Evolutionary conservation across 306 rosid genomes (phyloP).

Genomic region (Prinsepia uniflora): DNA sequence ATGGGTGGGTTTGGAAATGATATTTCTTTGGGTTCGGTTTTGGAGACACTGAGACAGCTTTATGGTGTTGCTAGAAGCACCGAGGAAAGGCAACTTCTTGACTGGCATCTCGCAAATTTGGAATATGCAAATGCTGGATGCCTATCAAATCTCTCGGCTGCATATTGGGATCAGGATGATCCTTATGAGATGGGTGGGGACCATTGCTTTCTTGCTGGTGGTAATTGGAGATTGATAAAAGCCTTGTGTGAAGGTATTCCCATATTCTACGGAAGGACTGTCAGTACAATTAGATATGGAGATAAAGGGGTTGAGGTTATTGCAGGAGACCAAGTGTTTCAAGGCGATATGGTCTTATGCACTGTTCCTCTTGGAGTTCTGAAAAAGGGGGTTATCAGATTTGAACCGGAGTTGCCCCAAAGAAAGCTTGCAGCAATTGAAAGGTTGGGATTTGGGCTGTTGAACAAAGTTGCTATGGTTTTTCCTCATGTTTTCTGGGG

Average conservation of each 20-base stretch:
- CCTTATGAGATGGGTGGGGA: slow-evolving; percentile 98
- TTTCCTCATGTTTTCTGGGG: slow-evolving; percentile 97
- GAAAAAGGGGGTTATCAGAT: slow-evolving; percentile 52
- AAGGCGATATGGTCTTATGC: slow-evolving; percentile 70
- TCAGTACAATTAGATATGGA: slow-evolving; percentile 59
- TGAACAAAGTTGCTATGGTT: slow-evolving; percentile 89
- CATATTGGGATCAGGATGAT: slow-evolving; percentile 96
- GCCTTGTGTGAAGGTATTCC: slow-evolving; percentile 80
- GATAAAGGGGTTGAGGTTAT: slow-evolving; percentile 65
- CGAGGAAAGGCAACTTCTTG: slow-evolving; percentile 77
- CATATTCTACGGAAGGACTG: slow-evolving; percentile 65
- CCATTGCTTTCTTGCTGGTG: slow-evolving; percentile 95
- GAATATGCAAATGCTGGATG: slow-evolving; percentile 98
- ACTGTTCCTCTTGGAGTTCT: slow-evolving; percentile 94
- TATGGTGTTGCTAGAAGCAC: slow-evolving; percentile 60
- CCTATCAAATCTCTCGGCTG: slow-evolving; percentile 85
- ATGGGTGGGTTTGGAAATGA: slow-evolving; percentile 82
- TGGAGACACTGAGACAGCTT: slow-evolving; percentile 67
- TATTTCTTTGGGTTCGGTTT: slow-evolving; percentile 75
- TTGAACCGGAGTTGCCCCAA: slow-evolving; percentile 79
- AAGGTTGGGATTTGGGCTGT: slow-evolving; percentile 86
- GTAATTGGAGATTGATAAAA: slow-evolving; percentile 78
- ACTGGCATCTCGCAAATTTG: slow-evolving; percentile 94
- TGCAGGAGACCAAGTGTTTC: slow-evolving; percentile 71
- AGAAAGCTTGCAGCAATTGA: slow-evolving; percentile 77